Percentiles rank a stretch among this genome's conserved stretches.
Conservation (phyloP, 2,329 filamentous ascomycete genomes). For the Byssochlamys sp. region DNA sequence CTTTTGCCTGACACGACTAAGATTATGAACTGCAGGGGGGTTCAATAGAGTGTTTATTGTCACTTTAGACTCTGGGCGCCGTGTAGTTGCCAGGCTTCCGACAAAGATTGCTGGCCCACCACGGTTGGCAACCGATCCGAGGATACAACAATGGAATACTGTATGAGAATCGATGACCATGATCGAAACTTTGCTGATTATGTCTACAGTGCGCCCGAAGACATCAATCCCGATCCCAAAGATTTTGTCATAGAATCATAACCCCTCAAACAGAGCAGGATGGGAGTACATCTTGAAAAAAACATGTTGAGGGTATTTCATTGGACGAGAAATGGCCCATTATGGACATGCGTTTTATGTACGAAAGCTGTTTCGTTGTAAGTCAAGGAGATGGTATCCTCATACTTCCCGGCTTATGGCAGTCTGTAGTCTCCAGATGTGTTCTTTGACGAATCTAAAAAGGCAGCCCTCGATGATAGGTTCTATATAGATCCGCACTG, state of each 20-base stretch:
- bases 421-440: slow-evolving; percentile 15
- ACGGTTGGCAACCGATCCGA: slow-evolving; percentile 33
- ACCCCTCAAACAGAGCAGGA: slow-evolving; percentile 24
- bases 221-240: slow-evolving; percentile 34
- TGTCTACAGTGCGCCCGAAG: slow-evolving; percentile 19
- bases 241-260: slow-evolving; percentile 35
- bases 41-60: slow-evolving; percentile 39
- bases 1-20: slow-evolving; percentile 26
- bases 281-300: slow-evolving; percentile 34
- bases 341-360: slow-evolving; percentile 18
- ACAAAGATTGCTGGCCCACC: slow-evolving; percentile 29
- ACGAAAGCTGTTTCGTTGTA: slow-evolving; percentile 3
- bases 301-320: slow-evolving; percentile 23
- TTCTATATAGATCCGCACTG: slow-evolving; percentile 28
- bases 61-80: slow-evolving; percentile 27
- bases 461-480: slow-evolving; percentile 17
- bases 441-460: slow-evolving; percentile 1
- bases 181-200: neutral
- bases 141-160: slow-evolving; percentile 37
- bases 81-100: slow-evolving; percentile 34
- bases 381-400: slow-evolving; percentile 14
- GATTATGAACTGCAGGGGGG: slow-evolving; percentile 33
- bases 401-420: slow-evolving; percentile 22
- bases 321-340: slow-evolving; percentile 22
- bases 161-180: slow-evolving; percentile 15